Conservation (phyloP, 306 rosid genomes). For the cucumber (Cucumis sativus) region Cucumber_9930_V3 NC_026660.2:757501-758000, state of each 20-base stretch:
- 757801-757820: constrained; percentile 15
- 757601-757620: not conserved
- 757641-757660: not conserved
- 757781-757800: constrained; percentile 16
- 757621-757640: not conserved
- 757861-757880: constrained; percentile 18
- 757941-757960: constrained; percentile 7
- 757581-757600: not conserved
- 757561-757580: constrained; percentile 7
- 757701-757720: constrained; percentile 6
- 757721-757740: constrained; percentile 1
- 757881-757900: constrained; percentile 24
- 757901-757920: constrained; percentile 12
- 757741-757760: not conserved
- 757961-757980: not conserved
- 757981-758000: constrained; percentile 21
- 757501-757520: constrained; percentile 30
- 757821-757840: constrained; percentile 36
- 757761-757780: constrained; percentile 4
- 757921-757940: constrained; percentile 21
- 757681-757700: constrained; percentile 12
- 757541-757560: constrained; percentile 21
- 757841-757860: constrained; percentile 35
- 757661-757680: constrained; percentile 14
- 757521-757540: constrained; percentile 27